phyloP scores from a whole-genome alignment of 163 green algal genomes.

The Volvox carteri region DNA sequence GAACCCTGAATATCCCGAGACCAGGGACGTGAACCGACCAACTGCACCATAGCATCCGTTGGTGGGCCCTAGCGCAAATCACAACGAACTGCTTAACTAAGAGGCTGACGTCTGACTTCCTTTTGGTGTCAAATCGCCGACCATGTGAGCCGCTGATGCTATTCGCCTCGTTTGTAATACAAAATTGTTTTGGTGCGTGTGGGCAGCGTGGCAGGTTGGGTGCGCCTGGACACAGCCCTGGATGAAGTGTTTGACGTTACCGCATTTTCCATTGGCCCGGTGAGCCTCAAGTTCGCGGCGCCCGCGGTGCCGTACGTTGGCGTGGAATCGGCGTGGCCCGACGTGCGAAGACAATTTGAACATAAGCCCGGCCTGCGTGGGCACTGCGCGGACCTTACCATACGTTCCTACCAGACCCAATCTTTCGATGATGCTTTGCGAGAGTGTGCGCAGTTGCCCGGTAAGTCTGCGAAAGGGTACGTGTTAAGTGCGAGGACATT shows the following conservation, averaged over 20 bases:
- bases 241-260: background rate
- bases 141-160: background rate
- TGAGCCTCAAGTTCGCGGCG: conserved; percentile 18
- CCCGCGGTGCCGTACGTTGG: conserved; percentile 7
- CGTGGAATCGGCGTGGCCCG: background rate
- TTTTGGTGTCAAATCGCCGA: too few species aligned
- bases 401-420: background rate
- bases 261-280: background rate
- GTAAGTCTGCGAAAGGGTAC: background rate
- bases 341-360: background rate
- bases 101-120: too few species aligned
- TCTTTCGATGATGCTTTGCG: background rate
- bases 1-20: too few species aligned
- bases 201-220: background rate
- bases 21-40: too few species aligned
- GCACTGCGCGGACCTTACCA: background rate
- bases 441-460: background rate
- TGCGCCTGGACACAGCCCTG: background rate
- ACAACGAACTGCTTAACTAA: too few species aligned
- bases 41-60: too few species aligned
- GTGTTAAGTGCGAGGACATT: background rate
- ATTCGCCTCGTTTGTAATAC: background rate
- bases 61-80: too few species aligned
- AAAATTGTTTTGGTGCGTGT: background rate
- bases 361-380: background rate